phyloP scores from a whole-genome alignment of 2,329 filamentous ascomycete species.

The Clarireedia monteithiana region DNA sequence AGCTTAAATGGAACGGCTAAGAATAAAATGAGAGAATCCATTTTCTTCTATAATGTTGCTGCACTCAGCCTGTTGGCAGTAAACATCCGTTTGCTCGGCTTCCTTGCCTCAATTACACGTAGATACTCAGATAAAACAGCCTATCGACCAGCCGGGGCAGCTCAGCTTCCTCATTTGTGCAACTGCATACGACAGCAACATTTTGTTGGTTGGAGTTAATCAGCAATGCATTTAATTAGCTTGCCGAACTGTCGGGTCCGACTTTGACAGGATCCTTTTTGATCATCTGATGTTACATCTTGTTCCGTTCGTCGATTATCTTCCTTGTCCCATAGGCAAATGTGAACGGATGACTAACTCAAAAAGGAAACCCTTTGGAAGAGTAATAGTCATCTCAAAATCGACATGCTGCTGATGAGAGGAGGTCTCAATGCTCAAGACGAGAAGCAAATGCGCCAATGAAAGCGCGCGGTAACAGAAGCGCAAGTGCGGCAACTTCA shows the following conservation, averaged over 20 bases:
- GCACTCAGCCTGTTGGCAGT: not conserved
- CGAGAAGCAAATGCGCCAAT: not conserved
- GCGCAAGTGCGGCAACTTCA: not conserved
- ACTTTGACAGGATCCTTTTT: no score
- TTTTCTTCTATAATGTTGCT: not conserved
- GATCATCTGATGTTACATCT: no score
- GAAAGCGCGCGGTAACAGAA: constrained; percentile 5
- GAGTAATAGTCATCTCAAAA: not conserved
- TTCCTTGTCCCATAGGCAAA: no score
- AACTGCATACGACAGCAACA: not conserved
- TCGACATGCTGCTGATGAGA: not conserved
- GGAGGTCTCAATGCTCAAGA: not conserved
- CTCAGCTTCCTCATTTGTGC: constrained; percentile 3
- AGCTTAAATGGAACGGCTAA: not conserved
- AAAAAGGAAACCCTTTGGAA: not conserved
- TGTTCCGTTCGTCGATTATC: no score
- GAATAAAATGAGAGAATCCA: constrained; percentile 5
- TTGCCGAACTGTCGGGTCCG: no score
- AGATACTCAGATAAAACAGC: not conserved
- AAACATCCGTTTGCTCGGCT: not conserved
- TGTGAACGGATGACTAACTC: not conserved
- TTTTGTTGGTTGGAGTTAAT: not conserved
- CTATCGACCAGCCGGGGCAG: not conserved
- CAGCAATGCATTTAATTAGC: not conserved
- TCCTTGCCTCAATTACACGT: not conserved